phyloP scores from a whole-genome alignment of 1,139 yeast species.

The Candida neerlandica region DNA sequence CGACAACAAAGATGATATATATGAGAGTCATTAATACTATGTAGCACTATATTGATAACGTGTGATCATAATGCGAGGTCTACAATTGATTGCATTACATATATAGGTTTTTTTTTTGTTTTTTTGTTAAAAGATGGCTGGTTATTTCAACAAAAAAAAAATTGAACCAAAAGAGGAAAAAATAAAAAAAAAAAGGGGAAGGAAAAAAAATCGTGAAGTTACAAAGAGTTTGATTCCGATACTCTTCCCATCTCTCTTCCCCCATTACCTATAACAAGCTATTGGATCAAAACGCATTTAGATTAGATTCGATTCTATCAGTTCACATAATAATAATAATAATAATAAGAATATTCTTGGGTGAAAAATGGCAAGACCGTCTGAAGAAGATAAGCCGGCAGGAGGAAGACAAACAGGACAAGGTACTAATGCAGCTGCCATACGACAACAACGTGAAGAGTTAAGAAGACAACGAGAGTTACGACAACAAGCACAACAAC shows the following conservation, averaged over 20 bases:
- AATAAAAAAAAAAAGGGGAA: background rate
- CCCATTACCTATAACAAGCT: background rate
- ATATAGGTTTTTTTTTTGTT: background rate
- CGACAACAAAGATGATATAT: too few relatives aligned
- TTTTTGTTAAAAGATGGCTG: background rate
- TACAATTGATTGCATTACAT: too few relatives aligned
- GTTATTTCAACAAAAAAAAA: background rate
- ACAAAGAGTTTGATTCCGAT: background rate
- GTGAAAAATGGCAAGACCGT: constrained; percentile 7
- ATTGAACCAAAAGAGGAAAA: background rate
- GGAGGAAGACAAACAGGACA: constrained; percentile 11
- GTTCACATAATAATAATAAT: background rate
- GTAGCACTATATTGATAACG: too few relatives aligned
- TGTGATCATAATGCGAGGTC: too few relatives aligned
- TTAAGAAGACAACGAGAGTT: constrained; percentile 22
- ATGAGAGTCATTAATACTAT: too few relatives aligned
- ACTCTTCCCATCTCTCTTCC: background rate
- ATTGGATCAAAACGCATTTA: background rate
- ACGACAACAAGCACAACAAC: constrained; percentile 20
- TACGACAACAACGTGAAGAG: constrained; percentile 22
- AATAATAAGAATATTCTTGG: constrained; percentile 3
- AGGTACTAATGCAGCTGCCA: constrained; percentile 19
- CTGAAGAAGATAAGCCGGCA: constrained; percentile 8
- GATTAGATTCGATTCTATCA: background rate
- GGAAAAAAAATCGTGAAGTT: background rate